A percentile compares a stretch with the other conserved stretches of the same genome.
Evolutionary conservation across 345 rosid genomes (phyloP).

Genomic region (Brassica carinata): DNA sequence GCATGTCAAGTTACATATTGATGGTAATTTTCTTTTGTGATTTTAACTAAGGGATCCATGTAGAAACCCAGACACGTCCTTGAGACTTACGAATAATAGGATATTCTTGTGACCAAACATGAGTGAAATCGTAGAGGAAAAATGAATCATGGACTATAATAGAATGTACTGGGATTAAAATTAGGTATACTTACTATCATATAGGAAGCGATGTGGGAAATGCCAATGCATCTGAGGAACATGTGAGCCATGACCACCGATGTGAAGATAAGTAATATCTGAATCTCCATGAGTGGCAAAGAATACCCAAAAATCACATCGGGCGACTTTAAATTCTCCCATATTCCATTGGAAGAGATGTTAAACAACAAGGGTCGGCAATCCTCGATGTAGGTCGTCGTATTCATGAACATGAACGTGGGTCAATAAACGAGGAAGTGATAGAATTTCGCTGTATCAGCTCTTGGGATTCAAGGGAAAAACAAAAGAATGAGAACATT

Average conservation of each 20-base stretch:
- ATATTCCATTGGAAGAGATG: conserved; percentile 23
- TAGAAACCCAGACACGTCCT: background rate
- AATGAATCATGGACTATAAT: background rate
- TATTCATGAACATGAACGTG: conserved; percentile 15
- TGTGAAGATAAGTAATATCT: conserved; percentile 12
- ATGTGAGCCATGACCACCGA: conserved; percentile 18
- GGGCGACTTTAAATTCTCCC: conserved; percentile 10
- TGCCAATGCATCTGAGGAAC: conserved; percentile 30
- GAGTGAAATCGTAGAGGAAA: background rate
- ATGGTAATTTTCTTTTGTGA: background rate
- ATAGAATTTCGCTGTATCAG: background rate
- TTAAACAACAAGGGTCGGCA: conserved; percentile 4
- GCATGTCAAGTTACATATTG: background rate
- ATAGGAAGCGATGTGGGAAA: conserved; percentile 18
- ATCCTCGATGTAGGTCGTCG: background rate
- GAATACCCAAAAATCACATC: conserved; percentile 25
- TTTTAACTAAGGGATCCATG: background rate
- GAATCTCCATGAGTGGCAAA: conserved; percentile 36
- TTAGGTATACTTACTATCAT: conserved; percentile 15
- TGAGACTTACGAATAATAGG: background rate
- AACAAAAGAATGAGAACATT: background rate
- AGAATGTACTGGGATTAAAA: background rate
- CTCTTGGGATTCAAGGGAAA: background rate
- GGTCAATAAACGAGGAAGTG: background rate
- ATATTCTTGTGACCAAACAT: background rate